Conservation (phyloP, 768 basidiomycete species). For the Multifurca ochricompacta region DNA sequence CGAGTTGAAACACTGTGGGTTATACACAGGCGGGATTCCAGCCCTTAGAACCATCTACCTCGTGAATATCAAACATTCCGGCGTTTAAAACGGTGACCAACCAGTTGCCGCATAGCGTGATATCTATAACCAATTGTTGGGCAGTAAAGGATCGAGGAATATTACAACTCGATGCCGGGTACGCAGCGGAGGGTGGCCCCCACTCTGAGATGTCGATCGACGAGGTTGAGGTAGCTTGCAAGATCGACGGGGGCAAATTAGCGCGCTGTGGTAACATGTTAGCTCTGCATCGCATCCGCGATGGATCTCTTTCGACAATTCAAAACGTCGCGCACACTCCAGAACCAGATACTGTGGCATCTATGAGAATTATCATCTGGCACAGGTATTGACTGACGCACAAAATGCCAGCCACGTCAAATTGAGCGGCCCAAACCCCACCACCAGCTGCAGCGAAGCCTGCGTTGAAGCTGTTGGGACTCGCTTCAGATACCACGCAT, state of each 20-base stretch:
- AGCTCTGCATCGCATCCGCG: background rate
- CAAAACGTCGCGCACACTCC: constrained; percentile 31
- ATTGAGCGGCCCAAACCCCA: constrained; percentile 62
- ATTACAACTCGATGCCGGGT: constrained; percentile 35
- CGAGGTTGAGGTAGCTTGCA: constrained; percentile 27
- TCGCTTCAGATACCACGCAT: constrained; percentile 29
- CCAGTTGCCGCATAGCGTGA: constrained; percentile 50
- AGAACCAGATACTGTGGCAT: constrained; percentile 39
- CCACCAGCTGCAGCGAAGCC: constrained; percentile 45
- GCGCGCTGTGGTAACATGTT: constrained; percentile 26
- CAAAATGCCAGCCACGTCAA: constrained; percentile 49
- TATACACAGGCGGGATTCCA: constrained; percentile 39
- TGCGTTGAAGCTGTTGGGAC: constrained; percentile 34
- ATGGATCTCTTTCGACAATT: background rate
- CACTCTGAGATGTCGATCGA: constrained; percentile 35
- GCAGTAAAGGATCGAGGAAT: constrained; percentile 38
- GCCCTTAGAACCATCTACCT: constrained; percentile 34
- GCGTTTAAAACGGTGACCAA: constrained; percentile 21
- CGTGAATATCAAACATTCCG: background rate
- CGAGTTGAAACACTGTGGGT: constrained; percentile 33
- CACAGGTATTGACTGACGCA: constrained; percentile 23
- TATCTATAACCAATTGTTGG: constrained; percentile 49
- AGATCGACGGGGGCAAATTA: constrained; percentile 32
- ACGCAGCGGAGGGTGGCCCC: constrained; percentile 40
- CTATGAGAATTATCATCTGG: constrained; percentile 2